Conservation (phyloP, 2,329 filamentous ascomycete genomes). For the Cladosporium sp. region DNA sequence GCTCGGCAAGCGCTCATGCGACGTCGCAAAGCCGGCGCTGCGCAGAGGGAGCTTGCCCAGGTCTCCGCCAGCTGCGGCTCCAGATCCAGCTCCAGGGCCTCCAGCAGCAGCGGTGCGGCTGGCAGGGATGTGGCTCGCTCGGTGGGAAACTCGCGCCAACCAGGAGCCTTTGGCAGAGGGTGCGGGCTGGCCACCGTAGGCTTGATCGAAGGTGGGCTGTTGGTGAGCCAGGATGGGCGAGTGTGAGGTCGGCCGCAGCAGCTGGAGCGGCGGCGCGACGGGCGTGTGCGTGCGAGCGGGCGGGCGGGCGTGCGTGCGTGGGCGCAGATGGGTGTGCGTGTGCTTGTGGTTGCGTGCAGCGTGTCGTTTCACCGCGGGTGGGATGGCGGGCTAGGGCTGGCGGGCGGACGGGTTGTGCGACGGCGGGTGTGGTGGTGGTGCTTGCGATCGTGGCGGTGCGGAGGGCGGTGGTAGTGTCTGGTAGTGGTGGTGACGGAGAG, state of each 20-base stretch:
- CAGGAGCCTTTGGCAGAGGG: conserved; percentile 26
- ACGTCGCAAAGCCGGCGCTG: conserved; percentile 17
- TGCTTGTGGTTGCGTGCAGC: not conserved
- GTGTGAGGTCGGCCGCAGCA: conserved; percentile 14
- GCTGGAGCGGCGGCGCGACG: conserved; percentile 9
- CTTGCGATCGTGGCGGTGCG: not conserved
- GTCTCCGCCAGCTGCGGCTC: conserved; percentile 5
- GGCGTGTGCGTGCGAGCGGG: not conserved
- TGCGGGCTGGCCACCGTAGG: conserved; percentile 20
- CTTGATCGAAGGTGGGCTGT: conserved; percentile 25
- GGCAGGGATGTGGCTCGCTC: conserved; percentile 33
- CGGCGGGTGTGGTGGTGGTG: not conserved
- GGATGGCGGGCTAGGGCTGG: not conserved
- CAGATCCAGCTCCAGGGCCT: not conserved
- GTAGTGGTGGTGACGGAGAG: not conserved
- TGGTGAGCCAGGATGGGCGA: conserved; percentile 22
- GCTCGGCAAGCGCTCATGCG: conserved; percentile 26
- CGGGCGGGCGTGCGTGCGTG: not conserved
- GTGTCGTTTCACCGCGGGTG: conserved; percentile 7
- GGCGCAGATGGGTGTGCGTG: not conserved
- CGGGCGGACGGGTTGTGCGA: not conserved
- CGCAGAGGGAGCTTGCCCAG: conserved; percentile 22
- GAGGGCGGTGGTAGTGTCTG: not conserved
- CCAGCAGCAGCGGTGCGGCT: conserved; percentile 19
- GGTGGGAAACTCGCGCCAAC: conserved; percentile 33